phyloP scores from a whole-genome alignment of 208 protist genomes.

The Acanthamoeba polyphaga region DNA sequence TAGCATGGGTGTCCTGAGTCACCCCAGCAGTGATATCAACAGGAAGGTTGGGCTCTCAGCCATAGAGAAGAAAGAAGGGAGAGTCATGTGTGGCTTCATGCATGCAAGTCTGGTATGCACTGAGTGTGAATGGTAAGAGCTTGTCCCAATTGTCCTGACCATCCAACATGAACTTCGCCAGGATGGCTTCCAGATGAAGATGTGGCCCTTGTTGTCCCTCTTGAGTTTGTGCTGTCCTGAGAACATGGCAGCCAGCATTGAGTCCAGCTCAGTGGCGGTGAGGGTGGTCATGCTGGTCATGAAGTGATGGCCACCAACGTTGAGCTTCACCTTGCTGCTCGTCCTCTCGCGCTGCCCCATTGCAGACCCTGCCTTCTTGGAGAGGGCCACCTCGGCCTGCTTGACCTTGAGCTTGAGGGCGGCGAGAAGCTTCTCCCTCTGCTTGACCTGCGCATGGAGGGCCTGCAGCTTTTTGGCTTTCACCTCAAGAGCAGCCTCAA shows the following conservation, averaged over 20 bases:
- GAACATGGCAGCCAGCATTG: neutral
- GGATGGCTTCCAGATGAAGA: too few relatives aligned
- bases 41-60: too few relatives aligned
- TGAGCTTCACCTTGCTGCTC: neutral
- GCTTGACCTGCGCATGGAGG: neutral
- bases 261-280: neutral
- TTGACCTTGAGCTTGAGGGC: neutral
- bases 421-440: neutral
- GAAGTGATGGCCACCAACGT: conserved; percentile 3
- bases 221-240: neutral
- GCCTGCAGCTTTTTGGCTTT: neutral
- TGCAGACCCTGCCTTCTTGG: neutral
- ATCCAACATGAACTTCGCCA: too few relatives aligned
- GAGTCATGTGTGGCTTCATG: too few relatives aligned
- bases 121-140: too few relatives aligned
- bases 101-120: too few relatives aligned
- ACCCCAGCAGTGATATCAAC: too few relatives aligned
- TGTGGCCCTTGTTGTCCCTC: neutral
- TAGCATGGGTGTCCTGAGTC: too few relatives aligned
- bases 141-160: too few relatives aligned
- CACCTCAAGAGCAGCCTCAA: neutral
- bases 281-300: neutral
- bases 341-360: neutral
- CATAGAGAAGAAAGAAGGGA: too few relatives aligned
- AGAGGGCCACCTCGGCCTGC: neutral